phyloP scores from a whole-genome alignment of 2,329 filamentous ascomycete genomes.

The Escovopsis sp. region DNA sequence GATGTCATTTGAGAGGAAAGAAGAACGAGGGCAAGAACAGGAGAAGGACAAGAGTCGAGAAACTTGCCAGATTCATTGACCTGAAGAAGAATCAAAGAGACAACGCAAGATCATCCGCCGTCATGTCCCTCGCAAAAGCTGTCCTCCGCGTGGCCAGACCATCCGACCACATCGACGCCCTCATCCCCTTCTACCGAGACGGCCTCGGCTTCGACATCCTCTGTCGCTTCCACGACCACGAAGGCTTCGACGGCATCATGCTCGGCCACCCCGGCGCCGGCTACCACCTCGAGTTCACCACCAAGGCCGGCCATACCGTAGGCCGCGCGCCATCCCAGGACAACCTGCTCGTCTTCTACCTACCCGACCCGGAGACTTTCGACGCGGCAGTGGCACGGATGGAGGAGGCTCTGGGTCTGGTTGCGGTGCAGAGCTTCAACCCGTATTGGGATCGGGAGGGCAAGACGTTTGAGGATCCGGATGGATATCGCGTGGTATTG shows the following conservation, averaged over 20 bases:
- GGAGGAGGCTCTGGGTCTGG: constrained; percentile 16
- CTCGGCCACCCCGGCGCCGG: constrained; percentile 20
- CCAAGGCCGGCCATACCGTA: constrained; percentile 17
- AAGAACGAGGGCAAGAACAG: too few relatives aligned
- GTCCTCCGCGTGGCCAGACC: constrained; percentile 27
- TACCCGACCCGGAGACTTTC: constrained; percentile 17
- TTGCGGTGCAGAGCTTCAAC: constrained; percentile 22
- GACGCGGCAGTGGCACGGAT: constrained; percentile 17
- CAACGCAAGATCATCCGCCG: too few relatives aligned
- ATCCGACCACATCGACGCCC: constrained; percentile 19
- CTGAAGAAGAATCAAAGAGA: too few relatives aligned
- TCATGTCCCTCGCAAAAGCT: constrained; percentile 9
- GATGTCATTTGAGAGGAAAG: too few relatives aligned
- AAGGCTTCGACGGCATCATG: constrained; percentile 26
- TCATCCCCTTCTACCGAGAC: constrained; percentile 26
- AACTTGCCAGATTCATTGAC: too few relatives aligned
- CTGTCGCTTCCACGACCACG: constrained; percentile 19
- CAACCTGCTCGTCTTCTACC: constrained; percentile 29
- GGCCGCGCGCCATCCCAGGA: constrained; percentile 25
- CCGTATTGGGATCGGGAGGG: constrained; percentile 29
- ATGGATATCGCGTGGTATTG: constrained; percentile 29
- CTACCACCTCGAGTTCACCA: constrained; percentile 30
- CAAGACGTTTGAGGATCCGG: constrained; percentile 28
- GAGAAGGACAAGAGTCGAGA: too few relatives aligned
- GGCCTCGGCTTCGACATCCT: constrained; percentile 24